Evolutionary conservation across 305 asterid genomes (phyloP).

Genomic region (Stenogyne calaminthoides): DNA sequence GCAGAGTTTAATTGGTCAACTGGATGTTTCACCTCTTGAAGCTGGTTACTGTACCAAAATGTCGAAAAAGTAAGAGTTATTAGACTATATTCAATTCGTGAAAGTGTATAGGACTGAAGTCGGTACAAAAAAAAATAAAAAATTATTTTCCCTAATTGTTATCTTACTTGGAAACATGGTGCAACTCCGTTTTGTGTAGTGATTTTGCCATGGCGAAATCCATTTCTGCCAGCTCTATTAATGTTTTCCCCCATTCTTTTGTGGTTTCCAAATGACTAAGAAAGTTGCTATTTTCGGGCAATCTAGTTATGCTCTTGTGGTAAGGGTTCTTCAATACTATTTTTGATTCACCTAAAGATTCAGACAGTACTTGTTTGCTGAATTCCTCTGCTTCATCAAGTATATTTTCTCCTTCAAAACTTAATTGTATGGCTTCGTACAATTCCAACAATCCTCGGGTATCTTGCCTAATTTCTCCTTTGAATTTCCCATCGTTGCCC

Average conservation of each 20-base stretch:
- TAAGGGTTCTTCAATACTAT: background rate
- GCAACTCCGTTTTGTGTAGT: conserved; percentile 8
- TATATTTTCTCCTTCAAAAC: conserved; percentile 43
- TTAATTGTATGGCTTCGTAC: conserved; percentile 49
- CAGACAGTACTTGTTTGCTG: conserved; percentile 18
- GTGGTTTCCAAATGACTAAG: background rate
- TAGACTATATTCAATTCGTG: too few species aligned
- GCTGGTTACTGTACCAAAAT: too few species aligned
- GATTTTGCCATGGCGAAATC: background rate
- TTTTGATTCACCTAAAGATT: background rate
- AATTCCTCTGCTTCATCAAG: conserved; percentile 41
- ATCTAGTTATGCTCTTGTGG: conserved; percentile 21
- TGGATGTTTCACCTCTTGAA: too few species aligned
- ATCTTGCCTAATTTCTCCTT: conserved; percentile 17
- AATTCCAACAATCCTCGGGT: conserved; percentile 30
- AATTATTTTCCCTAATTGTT: background rate
- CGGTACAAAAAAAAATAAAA: too few species aligned
- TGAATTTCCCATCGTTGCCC: conserved; percentile 34
- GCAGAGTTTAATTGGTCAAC: too few species aligned
- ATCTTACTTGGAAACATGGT: conserved; percentile 17
- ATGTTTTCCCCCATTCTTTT: background rate
- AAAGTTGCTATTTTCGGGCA: background rate
- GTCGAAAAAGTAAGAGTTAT: too few species aligned
- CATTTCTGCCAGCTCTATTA: conserved; percentile 2
- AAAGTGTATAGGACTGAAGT: too few species aligned